Evolutionary conservation across 2,329 filamentous ascomycete genomes (phyloP).

Genomic region (Dactylonectria estremocensis): DNA sequence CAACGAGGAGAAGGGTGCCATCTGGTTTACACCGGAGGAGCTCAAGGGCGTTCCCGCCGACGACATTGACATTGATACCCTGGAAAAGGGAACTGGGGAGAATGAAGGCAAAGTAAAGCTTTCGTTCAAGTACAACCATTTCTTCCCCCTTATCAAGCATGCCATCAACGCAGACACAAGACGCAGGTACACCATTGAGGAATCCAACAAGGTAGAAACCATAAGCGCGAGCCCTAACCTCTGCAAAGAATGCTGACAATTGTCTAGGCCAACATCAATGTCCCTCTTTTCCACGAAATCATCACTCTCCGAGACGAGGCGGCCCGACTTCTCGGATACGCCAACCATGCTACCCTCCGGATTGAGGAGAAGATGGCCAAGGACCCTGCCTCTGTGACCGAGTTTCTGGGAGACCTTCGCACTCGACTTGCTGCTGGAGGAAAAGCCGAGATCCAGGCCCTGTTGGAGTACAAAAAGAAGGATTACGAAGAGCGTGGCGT

Average conservation of each 20-base stretch:
- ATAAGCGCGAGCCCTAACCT: neutral
- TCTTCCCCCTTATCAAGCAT: conserved; percentile 85
- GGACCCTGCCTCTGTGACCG: conserved; percentile 78
- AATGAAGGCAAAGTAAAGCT: conserved; percentile 83
- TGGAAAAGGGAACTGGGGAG: conserved; percentile 81
- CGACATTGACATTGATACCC: conserved; percentile 71
- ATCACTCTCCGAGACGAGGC: conserved; percentile 83
- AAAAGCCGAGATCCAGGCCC: conserved; percentile 76
- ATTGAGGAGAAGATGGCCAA: conserved; percentile 93
- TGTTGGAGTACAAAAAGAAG: conserved; percentile 82
- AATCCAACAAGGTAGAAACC: conserved; percentile 79
- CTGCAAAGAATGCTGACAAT: conserved; percentile 4
- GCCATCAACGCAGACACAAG: conserved; percentile 79
- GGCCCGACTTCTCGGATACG: conserved; percentile 82
- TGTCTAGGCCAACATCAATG: conserved; percentile 75
- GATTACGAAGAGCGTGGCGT: conserved; percentile 74
- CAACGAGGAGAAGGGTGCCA: conserved; percentile 85
- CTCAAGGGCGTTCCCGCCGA: conserved; percentile 83
- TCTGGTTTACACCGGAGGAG: conserved; percentile 84
- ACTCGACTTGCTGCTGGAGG: conserved; percentile 78
- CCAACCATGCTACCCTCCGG: conserved; percentile 81
- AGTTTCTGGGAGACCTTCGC: conserved; percentile 81
- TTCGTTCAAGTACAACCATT: conserved; percentile 87
- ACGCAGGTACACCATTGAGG: conserved; percentile 78
- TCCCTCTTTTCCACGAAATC: conserved; percentile 81